Evolutionary conservation across 805 yeast genomes (phyloP).

Genomic region (Maudiozyma pseudohumilis): DNA sequence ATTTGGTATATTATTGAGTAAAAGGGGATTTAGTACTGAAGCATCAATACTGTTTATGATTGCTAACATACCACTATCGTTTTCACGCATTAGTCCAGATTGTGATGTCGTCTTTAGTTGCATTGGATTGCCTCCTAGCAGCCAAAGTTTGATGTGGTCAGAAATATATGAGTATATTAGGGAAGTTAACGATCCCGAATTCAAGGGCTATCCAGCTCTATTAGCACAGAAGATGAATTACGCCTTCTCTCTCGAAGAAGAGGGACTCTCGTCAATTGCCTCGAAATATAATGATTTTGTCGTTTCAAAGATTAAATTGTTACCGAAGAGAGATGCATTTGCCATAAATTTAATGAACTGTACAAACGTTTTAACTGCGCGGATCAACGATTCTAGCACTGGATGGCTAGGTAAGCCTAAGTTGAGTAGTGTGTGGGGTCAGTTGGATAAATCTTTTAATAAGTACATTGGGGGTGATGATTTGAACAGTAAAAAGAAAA

Average conservation of each 20-base stretch:
- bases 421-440: conserved; percentile 82
- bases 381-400: conserved; percentile 41
- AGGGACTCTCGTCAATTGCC: conserved; percentile 48
- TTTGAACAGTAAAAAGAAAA: conserved; percentile 30
- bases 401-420: conserved; percentile 77
- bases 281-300: conserved; percentile 53
- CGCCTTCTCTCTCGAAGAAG: conserved; percentile 60
- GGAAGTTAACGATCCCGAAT: conserved; percentile 27
- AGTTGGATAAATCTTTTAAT: conserved; percentile 66
- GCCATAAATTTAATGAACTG: conserved; percentile 29
- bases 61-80: conserved; percentile 37
- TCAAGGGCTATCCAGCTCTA: conserved; percentile 40
- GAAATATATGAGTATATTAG: conserved; percentile 57
- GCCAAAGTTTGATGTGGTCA: conserved; percentile 44
- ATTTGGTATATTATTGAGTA: conserved; percentile 40
- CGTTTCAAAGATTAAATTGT: conserved; percentile 30
- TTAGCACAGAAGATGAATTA: conserved; percentile 54
- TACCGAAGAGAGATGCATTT: conserved; percentile 30
- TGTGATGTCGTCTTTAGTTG: conserved; percentile 31
- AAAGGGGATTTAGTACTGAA: conserved; percentile 28
- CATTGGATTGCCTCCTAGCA: conserved; percentile 32
- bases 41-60: conserved; percentile 39
- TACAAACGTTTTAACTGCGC: conserved; percentile 34
- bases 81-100: conserved; percentile 17
- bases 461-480: conserved; percentile 86